phyloP scores from a whole-genome alignment of 495 filamentous ascomycete genomes.

The Neurospora sp. region DNA sequence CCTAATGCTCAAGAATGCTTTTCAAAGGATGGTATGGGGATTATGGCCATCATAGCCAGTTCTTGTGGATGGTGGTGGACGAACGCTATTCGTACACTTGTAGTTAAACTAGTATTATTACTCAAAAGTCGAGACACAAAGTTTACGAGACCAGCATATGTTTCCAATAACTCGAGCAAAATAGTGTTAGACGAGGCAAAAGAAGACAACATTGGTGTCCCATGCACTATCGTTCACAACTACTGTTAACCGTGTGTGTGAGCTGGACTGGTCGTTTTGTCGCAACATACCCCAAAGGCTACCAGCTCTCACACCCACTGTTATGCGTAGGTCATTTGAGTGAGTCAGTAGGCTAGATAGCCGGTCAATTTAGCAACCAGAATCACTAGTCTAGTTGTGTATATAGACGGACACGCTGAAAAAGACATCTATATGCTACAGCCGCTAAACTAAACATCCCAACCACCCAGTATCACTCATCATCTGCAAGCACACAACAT shows the following conservation, averaged over 20 bases:
- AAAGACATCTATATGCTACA: not conserved
- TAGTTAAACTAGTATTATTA: not conserved
- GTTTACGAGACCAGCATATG: not conserved
- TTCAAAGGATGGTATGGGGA: not conserved
- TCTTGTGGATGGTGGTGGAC: not conserved
- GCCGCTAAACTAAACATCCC: not conserved
- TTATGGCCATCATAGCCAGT: not conserved
- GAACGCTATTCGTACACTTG: not conserved
- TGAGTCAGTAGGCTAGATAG: too few relatives aligned
- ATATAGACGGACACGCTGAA: not conserved
- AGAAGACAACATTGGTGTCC: not conserved
- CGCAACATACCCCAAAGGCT: too few relatives aligned
- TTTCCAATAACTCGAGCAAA: not conserved
- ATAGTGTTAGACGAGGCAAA: not conserved
- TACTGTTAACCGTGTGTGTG: too few relatives aligned
- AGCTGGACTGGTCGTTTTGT: too few relatives aligned
- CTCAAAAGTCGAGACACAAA: not conserved
- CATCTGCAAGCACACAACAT: not conserved
- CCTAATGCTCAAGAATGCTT: not conserved
- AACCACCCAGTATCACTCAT: not conserved
- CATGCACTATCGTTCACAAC: too few relatives aligned
- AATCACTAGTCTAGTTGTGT: too few relatives aligned
- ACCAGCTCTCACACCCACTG: too few relatives aligned
- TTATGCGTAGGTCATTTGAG: too few relatives aligned
- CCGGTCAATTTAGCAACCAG: too few relatives aligned